Base-by-base conservation (phyloP, 2,329 filamentous ascomycete species). In the Escovopsis sp. region DNA sequence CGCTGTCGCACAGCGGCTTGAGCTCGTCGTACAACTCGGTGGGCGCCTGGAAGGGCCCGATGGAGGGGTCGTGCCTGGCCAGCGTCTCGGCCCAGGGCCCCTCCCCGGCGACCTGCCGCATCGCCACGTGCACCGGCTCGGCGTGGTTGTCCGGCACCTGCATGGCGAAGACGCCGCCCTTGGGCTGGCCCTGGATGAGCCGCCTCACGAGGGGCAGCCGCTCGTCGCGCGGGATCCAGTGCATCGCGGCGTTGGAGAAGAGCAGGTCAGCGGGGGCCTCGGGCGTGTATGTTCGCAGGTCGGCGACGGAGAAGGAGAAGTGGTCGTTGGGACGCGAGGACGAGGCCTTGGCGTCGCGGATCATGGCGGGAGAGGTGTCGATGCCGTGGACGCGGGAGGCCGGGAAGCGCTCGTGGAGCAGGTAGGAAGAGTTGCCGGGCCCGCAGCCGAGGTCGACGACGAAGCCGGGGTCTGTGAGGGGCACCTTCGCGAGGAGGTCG, bases 361-460 rank as follows among this genome's bases (percentile, higher is more conserved):
- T 56, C 72, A 76, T 76, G 42, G 70, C 63, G 0, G 62, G 60
- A 0, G 64, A 70, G 0, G 63, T 64, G 43, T 76, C 72, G 31
- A 76, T 57, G 9, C 69, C 72, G 0, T 55, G 54, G 30, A 75
- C 44, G 0, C 46, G 38, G 0, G 70, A 63, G 4, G 49, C 31
- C 0, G 70, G 67, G 46, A 66, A 76, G 4, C 58, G 57, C 3
- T 48, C 43, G 4, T 53, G 50, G 2, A 76, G 57, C 1, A 65
- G 61, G 1, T 53, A 49, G 0, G 71, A 76, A 3, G 66, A 71
- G 52, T 74, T 76, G 5, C 66, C 72, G 0, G 72, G 72, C 0
- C 72, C 72, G 48, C 72, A 76, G 43, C 72, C 72, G 1, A 76
- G 55, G 39, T 76, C 72, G 43, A 72, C 55, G 43, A 76, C 62